Base-by-base conservation (phyloP, 129 eudicot species). In the Artemisia argyi region DNA sequence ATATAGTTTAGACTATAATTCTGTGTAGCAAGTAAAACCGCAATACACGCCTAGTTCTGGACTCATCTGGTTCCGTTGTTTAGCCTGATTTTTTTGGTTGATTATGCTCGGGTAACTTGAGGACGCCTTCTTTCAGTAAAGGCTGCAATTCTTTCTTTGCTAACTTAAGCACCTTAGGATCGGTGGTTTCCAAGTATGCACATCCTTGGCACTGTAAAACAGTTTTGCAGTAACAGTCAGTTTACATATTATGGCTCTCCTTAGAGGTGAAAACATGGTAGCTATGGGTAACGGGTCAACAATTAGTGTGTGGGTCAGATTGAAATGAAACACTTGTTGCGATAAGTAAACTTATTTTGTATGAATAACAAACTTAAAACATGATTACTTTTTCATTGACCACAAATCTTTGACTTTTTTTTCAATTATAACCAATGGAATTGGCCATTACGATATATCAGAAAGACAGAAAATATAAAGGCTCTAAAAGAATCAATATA, bases 141-240 rank as follows among this genome's bases (percentile, higher is more conserved):
- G 96, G 93, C 87, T 84, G 86, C 84, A 94, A 60, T 81, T 94
- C 98, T 78, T 86, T 32, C 65, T 69, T 84, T 22, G 96, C 93
- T 70, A 86, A 65, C 69, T 81, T 73, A 3, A 75, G 78, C 55
- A 88, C 84, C 22, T 44, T 30, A 5, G 92, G 32, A 76, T 94
- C 82, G 8, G 88, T 69, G 53, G 91, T 80, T 71, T 94, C 97
- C 80, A 90, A 26, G 67, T 78, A 94, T 13, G 98, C 97, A 59
- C 80, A 48, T 54, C 91, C 83, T 88, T 91, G 4, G 88, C 78
- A 60, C 97, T 94, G 83, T 67, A 77, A 74, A 42, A 69, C 14
- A 17, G 55, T 68, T 75, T 54, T 24, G 32, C 42, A 51, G 17
- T 2, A 24, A 19, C 14, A 77, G 32, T 39, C 4, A 70, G 52